Percentiles rank a stretch among this genome's conserved stretches.
Evolutionary conservation across 148 eudicot species (phyloP).

Genomic region (Amaranthus cruentus): DNA sequence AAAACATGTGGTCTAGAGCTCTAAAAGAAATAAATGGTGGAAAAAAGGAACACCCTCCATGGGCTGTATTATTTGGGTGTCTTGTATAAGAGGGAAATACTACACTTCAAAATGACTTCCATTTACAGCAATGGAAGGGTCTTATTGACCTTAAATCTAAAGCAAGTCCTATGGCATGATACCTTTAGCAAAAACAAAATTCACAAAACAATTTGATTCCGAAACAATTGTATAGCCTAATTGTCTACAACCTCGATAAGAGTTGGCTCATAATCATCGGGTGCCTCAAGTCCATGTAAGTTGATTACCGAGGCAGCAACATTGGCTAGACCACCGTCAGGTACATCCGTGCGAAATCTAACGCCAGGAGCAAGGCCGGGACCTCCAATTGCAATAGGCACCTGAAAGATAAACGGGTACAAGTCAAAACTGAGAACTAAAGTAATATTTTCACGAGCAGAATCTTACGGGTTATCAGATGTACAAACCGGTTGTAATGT

Average conservation of each 20-base stretch:
- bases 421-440: not conserved
- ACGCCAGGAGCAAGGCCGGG: constrained; percentile 79
- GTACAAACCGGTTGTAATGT: constrained; percentile 76
- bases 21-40: too few species aligned
- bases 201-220: not conserved
- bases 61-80: too few species aligned
- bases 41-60: too few species aligned
- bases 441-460: not conserved
- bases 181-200: constrained; percentile 2
- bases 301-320: constrained; percentile 93
- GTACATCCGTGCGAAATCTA: constrained; percentile 78
- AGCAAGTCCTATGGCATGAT: constrained; percentile 17
- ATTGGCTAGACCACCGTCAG: constrained; percentile 75
- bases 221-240: not conserved
- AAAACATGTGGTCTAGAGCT: too few species aligned
- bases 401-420: constrained; percentile 34
- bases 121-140: constrained; percentile 8
- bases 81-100: too few species aligned
- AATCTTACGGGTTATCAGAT: not conserved
- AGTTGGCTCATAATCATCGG: constrained; percentile 76
- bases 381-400: constrained; percentile 91
- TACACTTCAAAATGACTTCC: too few species aligned
- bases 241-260: constrained; percentile 69
- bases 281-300: constrained; percentile 81
- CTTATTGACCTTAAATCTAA: constrained; percentile 19